Conservation (phyloP, 1,284 basidiomycete species). For the Puccinia horiana region DNA sequence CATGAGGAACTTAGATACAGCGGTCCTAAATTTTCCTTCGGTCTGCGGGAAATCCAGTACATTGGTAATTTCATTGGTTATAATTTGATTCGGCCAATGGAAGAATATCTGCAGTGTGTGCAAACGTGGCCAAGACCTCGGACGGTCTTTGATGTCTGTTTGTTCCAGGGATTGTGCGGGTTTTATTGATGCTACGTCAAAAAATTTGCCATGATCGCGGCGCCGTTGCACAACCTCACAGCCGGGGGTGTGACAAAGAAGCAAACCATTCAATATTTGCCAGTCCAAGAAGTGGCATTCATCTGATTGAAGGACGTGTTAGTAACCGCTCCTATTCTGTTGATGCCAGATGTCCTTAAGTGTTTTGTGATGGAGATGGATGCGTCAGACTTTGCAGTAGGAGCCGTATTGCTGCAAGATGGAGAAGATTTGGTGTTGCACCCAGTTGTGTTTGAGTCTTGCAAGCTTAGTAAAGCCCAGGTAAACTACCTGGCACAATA, state of each 20-base stretch:
- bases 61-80: not conserved
- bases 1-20: not conserved
- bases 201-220: not conserved
- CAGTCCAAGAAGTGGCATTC: not conserved
- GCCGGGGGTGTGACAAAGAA: not conserved
- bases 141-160: not conserved
- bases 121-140: not conserved
- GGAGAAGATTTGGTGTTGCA: not conserved
- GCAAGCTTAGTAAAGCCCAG: conserved; percentile 47
- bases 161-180: not conserved
- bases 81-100: not conserved
- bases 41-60: not conserved
- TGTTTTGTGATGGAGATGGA: conserved; percentile 3
- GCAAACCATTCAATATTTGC: not conserved
- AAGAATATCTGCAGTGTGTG: not conserved
- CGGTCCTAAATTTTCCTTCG: not conserved
- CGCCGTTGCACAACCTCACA: not conserved
- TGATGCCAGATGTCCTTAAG: no score
- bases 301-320: no score
- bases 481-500: not conserved
- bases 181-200: not conserved
- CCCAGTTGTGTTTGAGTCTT: conserved; percentile 49
- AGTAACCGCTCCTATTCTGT: not conserved
- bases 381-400: conserved; percentile 31
- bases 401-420: conserved; percentile 39